Percentiles rank a stretch among this genome's conserved stretches.
phyloP scores from a whole-genome alignment of 139 green algal species.

The Diplosphaera chodatii region DNA sequence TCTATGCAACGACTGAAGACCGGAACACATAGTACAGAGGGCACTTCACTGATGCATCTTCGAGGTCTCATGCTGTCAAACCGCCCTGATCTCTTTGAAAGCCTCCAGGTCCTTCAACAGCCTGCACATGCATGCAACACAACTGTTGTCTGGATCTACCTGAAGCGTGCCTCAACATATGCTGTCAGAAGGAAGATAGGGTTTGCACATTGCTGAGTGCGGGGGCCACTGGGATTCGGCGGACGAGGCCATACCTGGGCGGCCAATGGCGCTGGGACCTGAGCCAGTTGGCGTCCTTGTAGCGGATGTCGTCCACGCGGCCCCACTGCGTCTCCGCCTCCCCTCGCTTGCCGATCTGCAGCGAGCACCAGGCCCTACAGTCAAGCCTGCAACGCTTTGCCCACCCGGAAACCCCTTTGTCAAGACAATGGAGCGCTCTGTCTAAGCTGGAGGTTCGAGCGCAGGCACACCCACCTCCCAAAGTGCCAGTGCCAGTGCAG shows the following conservation, averaged over 20 bases:
- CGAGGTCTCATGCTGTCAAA: neutral
- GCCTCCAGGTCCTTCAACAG: neutral
- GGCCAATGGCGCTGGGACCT: neutral
- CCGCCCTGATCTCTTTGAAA: neutral
- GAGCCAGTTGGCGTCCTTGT: neutral
- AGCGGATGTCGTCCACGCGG: neutral
- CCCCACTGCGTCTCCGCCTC: conserved; percentile 72
- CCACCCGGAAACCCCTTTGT: no score
- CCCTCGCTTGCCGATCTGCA: conserved; percentile 54
- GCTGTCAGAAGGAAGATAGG: no score
- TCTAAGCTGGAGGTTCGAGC: no score
- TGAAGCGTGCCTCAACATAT: no score
- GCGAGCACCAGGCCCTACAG: no score
- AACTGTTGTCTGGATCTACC: neutral
- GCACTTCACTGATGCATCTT: neutral
- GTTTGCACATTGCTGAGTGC: no score
- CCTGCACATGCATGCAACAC: neutral
- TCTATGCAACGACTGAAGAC: no score
- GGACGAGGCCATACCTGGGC: neutral
- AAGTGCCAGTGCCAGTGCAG: conserved; percentile 69
- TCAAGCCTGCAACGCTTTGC: no score
- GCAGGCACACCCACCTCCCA: no score
- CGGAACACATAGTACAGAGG: no score
- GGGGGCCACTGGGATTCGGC: no score
- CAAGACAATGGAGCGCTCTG: no score